These are phyloP conservation scores for Alopecurus myosuroides DNA, from an alignment of 176 grass and related monocot species.

Conservation along the genomic window DNA sequence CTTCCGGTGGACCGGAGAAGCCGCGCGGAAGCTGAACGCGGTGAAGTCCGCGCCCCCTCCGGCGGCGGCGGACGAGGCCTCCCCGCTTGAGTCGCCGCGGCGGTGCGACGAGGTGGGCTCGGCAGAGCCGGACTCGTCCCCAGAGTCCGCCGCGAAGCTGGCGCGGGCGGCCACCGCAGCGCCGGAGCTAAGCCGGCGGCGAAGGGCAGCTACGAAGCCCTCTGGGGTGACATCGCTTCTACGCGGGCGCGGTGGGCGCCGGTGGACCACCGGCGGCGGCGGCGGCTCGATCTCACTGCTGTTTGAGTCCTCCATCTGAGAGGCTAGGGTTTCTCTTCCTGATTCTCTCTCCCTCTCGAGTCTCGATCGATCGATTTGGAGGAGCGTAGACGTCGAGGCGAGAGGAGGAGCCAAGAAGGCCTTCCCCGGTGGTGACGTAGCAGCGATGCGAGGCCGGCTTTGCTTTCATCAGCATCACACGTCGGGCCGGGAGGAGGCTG, in stretches of 20 bases:
- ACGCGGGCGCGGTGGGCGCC: slow-evolving; percentile 35
- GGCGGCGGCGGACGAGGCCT: neutral
- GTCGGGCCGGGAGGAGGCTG: neutral
- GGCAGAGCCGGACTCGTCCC: slow-evolving; percentile 37
- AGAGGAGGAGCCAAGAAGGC: neutral
- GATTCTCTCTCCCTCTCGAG: neutral
- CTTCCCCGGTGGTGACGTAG: slow-evolving; percentile 6
- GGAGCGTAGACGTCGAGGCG: neutral
- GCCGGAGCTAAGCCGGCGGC: slow-evolving; percentile 33
- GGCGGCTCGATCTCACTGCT: neutral
- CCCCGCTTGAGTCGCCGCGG: slow-evolving; percentile 16
- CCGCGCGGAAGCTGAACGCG: slow-evolving; percentile 56
- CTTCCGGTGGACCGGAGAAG: slow-evolving; percentile 60
- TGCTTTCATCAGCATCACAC: neutral
- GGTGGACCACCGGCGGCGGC: neutral
- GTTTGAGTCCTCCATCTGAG: slow-evolving; percentile 34
- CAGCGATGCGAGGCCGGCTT: neutral
- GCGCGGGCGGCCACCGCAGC: slow-evolving; percentile 42
- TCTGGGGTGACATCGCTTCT: neutral
- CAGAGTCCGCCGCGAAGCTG: slow-evolving; percentile 47
- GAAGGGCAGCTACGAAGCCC: slow-evolving; percentile 35
- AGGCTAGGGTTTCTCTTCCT: neutral
- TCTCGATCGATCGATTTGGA: neutral
- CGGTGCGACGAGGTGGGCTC: slow-evolving; percentile 33
- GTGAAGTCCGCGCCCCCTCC: slow-evolving; percentile 16